Base-by-base conservation (phyloP, 345 rosid species). In the Balakata baccata region DNA sequence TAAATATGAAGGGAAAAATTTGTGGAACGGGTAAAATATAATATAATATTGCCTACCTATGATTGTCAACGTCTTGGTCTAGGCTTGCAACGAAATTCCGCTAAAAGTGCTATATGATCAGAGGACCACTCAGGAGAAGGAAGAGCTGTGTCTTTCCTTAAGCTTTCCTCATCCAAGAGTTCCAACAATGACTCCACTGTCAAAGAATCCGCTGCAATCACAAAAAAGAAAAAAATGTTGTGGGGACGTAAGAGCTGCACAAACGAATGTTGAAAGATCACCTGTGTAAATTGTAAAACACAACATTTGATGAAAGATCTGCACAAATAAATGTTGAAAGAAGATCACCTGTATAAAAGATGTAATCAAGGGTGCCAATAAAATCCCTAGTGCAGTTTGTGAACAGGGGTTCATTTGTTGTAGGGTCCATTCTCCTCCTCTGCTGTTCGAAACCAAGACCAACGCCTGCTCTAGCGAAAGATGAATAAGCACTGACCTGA, bases 121-220 rank as follows among this genome's bases (percentile, higher is more conserved):
- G 99, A 95, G 64, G 99, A 95, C 98, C 99, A 95, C 77, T 95
- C 98, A 8, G 99, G 98, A 63, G 99, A 95, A 67, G 98, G 99
- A 85, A 95, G 99, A 34, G 96, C 99, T 5, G 99, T 95, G 81
- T 95, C 98, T 84, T 95, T 95, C 81, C 97, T 92, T 80, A 95
- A 86, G 87, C 91, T 87, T 66, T 93, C 99, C 85, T 95, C 99
- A 78, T 93, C 98, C 92, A 95, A 76, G 72, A 95, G 94, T 83
- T 95, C 99, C 89, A 95, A 81, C 75, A 95, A 81, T n/a, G 98
- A 89, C 79, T 95, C 98, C 78, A 95, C 98, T 0, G 87, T 76
- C 82, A 95, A 78, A 2, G 97, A 86, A 83, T 95, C 99, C 82
- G 98, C 99, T 95, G 91, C 76, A 79, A 78, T 20, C 56, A 71